Base-by-base conservation (phyloP, 2,329 filamentous ascomycete genomes). In the Aspergillus costaricaensis region DNA sequence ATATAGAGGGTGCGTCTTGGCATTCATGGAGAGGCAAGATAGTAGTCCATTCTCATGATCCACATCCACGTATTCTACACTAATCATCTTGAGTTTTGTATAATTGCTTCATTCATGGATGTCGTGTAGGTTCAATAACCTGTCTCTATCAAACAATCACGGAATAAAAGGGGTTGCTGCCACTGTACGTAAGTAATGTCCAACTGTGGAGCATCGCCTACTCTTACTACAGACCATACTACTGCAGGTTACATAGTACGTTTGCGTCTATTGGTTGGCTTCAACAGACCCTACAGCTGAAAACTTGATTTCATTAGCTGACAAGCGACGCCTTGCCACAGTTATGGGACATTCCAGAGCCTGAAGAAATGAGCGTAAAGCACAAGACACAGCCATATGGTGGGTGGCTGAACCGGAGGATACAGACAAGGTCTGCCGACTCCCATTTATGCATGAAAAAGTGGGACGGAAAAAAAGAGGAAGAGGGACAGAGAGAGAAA, bases 131-230 rank as follows among this genome's bases (percentile, higher is more conserved):
- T 36, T 36, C 12, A 36, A 36, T 14, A 36, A 36, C 32, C 10
- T 36, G 32, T 36, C 32, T 36, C 32, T 36, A 36, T 36, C 32
- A 14, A 36, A 36, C 32, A 36, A 14, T 14, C 32, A 36, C 32
- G 12, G 32, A 36, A 36, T 14, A 36, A 36, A 36, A 14, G 30
- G 30, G 19, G 9, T 44, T 44, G 19, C 41, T 44, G 41, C 41
- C 19, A 44, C 41, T 44, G 41, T 38, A 38, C 41, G 54, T 56
- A 56, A 48, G 54, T 56, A 56, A 48, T 56, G 19, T 19, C 38
- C 23, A 23, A 17, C 21, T 55, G 53, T 55, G 53, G 41, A 56
- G 54, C 6, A 44, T 19, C 39, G 39, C 6, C 15, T 44, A 23
- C 19, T 44, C 14, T 23, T 23, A 44, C 41, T 44, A 44, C 41